Evolutionary conservation across 345 rosid species (phyloP).

Genomic region (Hevea brasiliensis): DNA sequence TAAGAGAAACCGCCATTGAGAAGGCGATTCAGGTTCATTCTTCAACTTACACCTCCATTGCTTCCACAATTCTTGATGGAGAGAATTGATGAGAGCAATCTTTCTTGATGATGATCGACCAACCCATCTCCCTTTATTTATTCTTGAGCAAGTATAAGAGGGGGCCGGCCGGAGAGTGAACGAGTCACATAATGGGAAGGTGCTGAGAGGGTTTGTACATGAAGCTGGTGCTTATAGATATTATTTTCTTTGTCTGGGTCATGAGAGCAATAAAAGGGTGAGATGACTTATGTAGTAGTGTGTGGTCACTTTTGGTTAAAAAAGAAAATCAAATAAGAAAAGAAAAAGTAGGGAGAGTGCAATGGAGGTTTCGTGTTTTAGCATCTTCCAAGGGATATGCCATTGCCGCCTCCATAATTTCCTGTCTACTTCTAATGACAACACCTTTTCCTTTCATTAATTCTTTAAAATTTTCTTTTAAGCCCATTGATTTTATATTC

Average conservation of each 20-base stretch:
- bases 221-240: constrained; percentile 25
- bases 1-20: constrained; percentile 22
- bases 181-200: constrained; percentile 15
- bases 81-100: background rate
- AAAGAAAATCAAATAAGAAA: constrained; percentile 17
- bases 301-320: constrained; percentile 23
- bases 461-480: background rate
- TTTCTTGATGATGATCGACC: background rate
- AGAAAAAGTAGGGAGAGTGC: background rate
- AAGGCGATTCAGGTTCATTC: constrained; percentile 22
- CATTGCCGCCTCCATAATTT: constrained; percentile 18
- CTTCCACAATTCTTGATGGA: background rate
- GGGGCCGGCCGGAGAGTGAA: constrained; percentile 18
- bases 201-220: constrained; percentile 33
- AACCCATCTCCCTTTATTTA: constrained; percentile 12
- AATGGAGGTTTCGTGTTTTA: constrained; percentile 27
- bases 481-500: no score
- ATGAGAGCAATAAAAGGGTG: constrained; percentile 31
- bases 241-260: constrained; percentile 15
- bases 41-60: background rate
- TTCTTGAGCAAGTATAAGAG: background rate
- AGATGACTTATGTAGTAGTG: constrained; percentile 38
- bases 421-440: background rate
- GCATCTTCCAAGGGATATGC: constrained; percentile 67
- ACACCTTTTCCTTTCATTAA: constrained; percentile 4